Evolutionary conservation across 1,139 yeast genomes (phyloP).

Genomic region (Zygoascus meyerae): DNA sequence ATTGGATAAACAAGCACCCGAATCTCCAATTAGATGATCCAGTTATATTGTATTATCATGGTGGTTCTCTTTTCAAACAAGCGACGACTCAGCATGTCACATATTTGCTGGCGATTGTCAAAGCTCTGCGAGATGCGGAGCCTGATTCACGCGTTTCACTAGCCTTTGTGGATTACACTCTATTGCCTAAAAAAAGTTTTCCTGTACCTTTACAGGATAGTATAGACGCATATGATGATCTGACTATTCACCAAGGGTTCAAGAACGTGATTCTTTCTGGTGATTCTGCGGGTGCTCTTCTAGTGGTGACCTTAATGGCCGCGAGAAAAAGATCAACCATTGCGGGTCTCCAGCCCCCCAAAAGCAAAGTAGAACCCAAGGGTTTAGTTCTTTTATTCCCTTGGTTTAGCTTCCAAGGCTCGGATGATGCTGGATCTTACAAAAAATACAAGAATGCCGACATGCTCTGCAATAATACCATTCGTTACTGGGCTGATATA

Average conservation of each 20-base stretch:
- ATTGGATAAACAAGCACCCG: conserved; percentile 1
- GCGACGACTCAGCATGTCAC: conserved; percentile 33
- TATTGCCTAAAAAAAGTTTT: conserved; percentile 32
- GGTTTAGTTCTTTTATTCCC: not conserved
- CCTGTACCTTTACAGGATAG: conserved; percentile 41
- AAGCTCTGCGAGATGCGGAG: conserved; percentile 10
- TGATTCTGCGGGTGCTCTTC: conserved; percentile 46
- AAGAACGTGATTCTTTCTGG: conserved; percentile 37
- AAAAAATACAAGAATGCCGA: not conserved
- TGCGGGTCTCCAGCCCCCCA: not conserved
- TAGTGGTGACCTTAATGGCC: conserved; percentile 20
- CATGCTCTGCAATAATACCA: not conserved
- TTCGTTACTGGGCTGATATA: not conserved
- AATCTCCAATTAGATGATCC: conserved; percentile 20
- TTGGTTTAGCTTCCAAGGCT: not conserved
- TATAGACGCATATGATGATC: conserved; percentile 29
- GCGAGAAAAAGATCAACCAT: not conserved
- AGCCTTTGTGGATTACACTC: conserved; percentile 37
- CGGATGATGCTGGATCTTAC: not conserved
- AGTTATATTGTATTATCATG: conserved; percentile 33
- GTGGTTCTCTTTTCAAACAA: conserved; percentile 40
- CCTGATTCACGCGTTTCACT: conserved; percentile 25
- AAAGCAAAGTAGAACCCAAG: not conserved
- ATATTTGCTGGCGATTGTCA: conserved; percentile 31
- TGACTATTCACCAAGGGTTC: conserved; percentile 28